Conservation (phyloP, 768 basidiomycete genomes). For the Tephrocybe sp. region DNA sequence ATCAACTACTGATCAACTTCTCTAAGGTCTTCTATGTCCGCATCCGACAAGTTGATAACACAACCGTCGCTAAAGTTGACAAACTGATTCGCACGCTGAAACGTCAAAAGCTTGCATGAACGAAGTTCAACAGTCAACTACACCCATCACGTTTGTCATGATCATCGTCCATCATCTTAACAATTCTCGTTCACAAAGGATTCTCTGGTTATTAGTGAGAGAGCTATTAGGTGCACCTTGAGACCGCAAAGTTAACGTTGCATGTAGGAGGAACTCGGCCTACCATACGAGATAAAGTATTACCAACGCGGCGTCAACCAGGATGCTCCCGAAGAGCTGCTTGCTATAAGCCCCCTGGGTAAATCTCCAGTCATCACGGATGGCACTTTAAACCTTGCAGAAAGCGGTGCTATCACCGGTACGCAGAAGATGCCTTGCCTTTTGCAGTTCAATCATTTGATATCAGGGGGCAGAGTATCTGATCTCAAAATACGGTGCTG, state of each 20-base stretch:
- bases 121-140: not conserved
- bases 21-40: too few relatives aligned
- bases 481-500: constrained; percentile 19
- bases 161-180: constrained; percentile 41
- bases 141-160: constrained; percentile 7
- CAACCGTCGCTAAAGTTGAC: too few relatives aligned
- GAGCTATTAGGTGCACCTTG: not conserved
- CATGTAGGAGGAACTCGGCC: constrained; percentile 37
- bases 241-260: not conserved
- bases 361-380: constrained; percentile 43
- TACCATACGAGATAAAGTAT: constrained; percentile 36
- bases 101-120: not conserved
- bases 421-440: not conserved
- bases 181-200: constrained; percentile 46
- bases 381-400: constrained; percentile 32
- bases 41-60: too few relatives aligned
- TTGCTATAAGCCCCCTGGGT: constrained; percentile 34
- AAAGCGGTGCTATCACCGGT: constrained; percentile 25
- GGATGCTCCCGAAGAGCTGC: constrained; percentile 32
- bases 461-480: constrained; percentile 15
- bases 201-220: constrained; percentile 42
- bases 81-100: too few relatives aligned
- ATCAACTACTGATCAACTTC: too few relatives aligned
- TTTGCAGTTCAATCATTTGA: not conserved
- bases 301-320: constrained; percentile 23